Conservation (phyloP, 257 asterid genomes). For the Ballota nigra region DNA sequence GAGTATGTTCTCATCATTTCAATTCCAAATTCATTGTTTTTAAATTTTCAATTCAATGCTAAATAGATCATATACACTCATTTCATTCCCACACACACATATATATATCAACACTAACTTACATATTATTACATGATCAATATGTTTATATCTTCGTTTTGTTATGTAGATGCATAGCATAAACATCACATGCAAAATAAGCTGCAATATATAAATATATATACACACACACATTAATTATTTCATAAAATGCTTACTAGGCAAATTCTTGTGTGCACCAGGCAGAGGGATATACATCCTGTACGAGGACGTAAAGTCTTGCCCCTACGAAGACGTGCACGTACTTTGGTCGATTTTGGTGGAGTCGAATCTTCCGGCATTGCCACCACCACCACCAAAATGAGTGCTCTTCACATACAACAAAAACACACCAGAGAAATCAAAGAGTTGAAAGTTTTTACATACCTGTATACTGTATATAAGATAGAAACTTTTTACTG, state of each 20-base stretch:
- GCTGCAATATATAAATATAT: too few species aligned
- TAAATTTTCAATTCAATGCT: too few species aligned
- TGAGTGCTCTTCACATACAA: slow-evolving; percentile 29
- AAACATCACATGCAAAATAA: not conserved
- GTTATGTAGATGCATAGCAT: not conserved
- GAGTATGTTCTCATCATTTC: slow-evolving; percentile 42
- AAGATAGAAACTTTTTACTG: slow-evolving; percentile 29
- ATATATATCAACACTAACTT: not conserved
- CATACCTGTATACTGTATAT: slow-evolving; percentile 40
- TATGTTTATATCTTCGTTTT: not conserved
- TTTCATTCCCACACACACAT: too few species aligned
- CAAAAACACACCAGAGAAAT: not conserved
- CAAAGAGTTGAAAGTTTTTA: slow-evolving; percentile 22
- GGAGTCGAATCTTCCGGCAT: slow-evolving; percentile 71
- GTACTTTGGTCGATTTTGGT: slow-evolving; percentile 92
- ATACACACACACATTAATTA: not conserved
- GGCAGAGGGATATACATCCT: slow-evolving; percentile 90
- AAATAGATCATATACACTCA: not conserved
- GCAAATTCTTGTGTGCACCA: slow-evolving; percentile 13
- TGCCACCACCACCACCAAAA: slow-evolving; percentile 45
- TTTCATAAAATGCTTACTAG: not conserved
- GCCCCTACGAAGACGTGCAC: slow-evolving; percentile 93
- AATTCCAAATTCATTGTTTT: too few species aligned
- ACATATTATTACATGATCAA: not conserved
- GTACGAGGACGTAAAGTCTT: slow-evolving; percentile 93